These are phyloP conservation scores for Teratosphaeria epicoccoides DNA, from an alignment of 2,329 filamentous ascomycete genomes.

Conservation along the genomic window DNA sequence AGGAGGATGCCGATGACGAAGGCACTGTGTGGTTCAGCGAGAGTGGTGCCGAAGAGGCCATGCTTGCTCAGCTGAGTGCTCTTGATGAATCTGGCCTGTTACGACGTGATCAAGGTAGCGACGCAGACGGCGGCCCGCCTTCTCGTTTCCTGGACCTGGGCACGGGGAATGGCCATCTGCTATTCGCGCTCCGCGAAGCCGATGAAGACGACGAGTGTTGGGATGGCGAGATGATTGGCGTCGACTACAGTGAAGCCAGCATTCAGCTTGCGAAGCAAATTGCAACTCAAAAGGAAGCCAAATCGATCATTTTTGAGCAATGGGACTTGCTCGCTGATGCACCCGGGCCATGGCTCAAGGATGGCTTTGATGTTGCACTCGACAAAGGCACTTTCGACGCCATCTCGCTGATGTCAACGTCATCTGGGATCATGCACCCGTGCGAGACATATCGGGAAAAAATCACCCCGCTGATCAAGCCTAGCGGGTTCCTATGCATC, in stretches of 20 bases:
- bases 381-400: conserved; percentile 99
- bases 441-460: conserved; percentile 65
- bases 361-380: conserved; percentile 79
- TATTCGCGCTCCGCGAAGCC: conserved; percentile 66
- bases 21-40: conserved; percentile 97
- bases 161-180: conserved; percentile 83
- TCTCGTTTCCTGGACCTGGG: conserved; percentile 72
- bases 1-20: conserved; percentile 61
- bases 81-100: conserved; percentile 44
- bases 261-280: conserved; percentile 64
- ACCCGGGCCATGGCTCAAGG: conserved; percentile 45
- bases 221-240: conserved; percentile 62
- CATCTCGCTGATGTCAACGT: conserved; percentile 51
- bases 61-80: conserved; percentile 50
- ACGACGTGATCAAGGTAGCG: conserved; percentile 19
- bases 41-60: conserved; percentile 72
- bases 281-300: conserved; percentile 15
- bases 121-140: conserved; percentile 8
- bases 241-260: conserved; percentile 74
- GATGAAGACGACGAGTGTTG: conserved; percentile 38
- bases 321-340: conserved; percentile 41
- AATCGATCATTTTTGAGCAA: conserved; percentile 38
- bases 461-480: conserved; percentile 57
- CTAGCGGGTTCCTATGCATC: conserved; percentile 65
- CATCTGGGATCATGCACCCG: conserved; percentile 12